Percentiles rank a stretch among this genome's conserved stretches.
These are phyloP conservation scores for Mycosphaerella sp. DNA, from an alignment of 2,329 filamentous ascomycete genomes.

Conservation along the genomic window DNA sequence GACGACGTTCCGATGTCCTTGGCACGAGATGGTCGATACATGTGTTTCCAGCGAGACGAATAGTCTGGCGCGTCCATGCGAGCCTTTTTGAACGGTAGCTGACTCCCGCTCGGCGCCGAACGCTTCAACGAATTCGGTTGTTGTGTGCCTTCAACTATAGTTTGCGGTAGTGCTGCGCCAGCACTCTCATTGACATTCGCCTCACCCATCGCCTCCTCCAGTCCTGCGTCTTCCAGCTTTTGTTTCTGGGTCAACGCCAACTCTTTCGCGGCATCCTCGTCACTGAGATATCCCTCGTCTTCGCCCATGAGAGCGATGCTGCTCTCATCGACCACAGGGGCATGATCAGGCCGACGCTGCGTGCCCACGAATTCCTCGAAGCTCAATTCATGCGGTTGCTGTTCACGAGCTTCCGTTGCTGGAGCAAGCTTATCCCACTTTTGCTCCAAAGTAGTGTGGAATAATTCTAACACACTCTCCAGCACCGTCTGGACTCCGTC, in stretches of 20 bases:
- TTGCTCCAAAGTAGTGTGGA: conserved; percentile 45
- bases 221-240: conserved; percentile 20
- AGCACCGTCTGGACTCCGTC: conserved; percentile 65
- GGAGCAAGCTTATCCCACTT: conserved; percentile 7
- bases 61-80: conserved; percentile 11
- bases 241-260: conserved; percentile 30
- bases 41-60: conserved; percentile 7
- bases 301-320: conserved; percentile 47
- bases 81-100: conserved; percentile 23
- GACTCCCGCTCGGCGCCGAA: conserved; percentile 13
- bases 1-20: conserved; percentile 17
- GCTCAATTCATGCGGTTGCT: conserved; percentile 8
- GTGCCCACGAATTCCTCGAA: not conserved
- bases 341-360: conserved; percentile 10
- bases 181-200: conserved; percentile 21
- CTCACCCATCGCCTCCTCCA: conserved; percentile 19
- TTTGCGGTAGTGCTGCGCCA: conserved; percentile 6
- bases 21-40: conserved; percentile 24
- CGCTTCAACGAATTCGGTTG: conserved; percentile 19
- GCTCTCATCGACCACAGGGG: conserved; percentile 58
- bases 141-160: conserved; percentile 6
- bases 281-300: conserved; percentile 36
- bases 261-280: conserved; percentile 37
- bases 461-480: conserved; percentile 82
- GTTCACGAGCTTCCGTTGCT: conserved; percentile 10